Percentiles rank a stretch among this genome's conserved stretches.
phyloP scores from a whole-genome alignment of 768 basidiomycete genomes.

The Mycena floridula region DNA sequence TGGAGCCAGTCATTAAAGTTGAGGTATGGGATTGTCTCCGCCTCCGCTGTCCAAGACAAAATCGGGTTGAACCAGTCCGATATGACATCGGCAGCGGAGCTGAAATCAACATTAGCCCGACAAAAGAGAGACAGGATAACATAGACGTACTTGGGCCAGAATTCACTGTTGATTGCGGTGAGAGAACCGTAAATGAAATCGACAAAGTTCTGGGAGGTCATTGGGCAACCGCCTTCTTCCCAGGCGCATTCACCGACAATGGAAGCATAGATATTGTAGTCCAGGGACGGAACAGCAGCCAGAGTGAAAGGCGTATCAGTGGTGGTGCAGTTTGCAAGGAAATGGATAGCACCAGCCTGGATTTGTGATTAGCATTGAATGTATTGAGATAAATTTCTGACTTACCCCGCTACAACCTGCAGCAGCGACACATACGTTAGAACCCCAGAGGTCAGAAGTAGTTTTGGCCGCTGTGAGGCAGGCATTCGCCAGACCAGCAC shows the following conservation, averaged over 20 bases:
- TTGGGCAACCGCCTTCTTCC: conserved; percentile 10
- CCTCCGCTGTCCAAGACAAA: too few relatives aligned
- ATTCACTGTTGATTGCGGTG: neutral
- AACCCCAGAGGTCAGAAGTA: conserved; percentile 5
- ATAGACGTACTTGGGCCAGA: conserved; percentile 3
- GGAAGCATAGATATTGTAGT: conserved; percentile 10
- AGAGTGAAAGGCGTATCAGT: neutral
- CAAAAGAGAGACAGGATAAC: too few relatives aligned
- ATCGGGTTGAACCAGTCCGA: too few relatives aligned
- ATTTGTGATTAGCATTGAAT: neutral
- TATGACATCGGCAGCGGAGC: too few relatives aligned
- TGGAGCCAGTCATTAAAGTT: too few relatives aligned
- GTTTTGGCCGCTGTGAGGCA: conserved; percentile 2
- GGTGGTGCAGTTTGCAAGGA: conserved; percentile 2
- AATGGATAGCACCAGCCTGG: neutral
- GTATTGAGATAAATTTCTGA: conserved; percentile 4
- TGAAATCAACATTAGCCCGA: too few relatives aligned
- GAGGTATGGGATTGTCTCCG: too few relatives aligned
- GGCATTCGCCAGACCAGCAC: too few relatives aligned
- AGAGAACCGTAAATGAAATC: conserved; percentile 12
- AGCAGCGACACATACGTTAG: conserved; percentile 7
- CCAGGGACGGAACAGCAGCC: conserved; percentile 1
- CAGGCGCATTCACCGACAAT: conserved; percentile 16
- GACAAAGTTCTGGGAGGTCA: conserved; percentile 14
- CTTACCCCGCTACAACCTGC: conserved; percentile 9